phyloP scores from a whole-genome alignment of 768 basidiomycete species.

The Chalciporus sphaerocephalus region DNA sequence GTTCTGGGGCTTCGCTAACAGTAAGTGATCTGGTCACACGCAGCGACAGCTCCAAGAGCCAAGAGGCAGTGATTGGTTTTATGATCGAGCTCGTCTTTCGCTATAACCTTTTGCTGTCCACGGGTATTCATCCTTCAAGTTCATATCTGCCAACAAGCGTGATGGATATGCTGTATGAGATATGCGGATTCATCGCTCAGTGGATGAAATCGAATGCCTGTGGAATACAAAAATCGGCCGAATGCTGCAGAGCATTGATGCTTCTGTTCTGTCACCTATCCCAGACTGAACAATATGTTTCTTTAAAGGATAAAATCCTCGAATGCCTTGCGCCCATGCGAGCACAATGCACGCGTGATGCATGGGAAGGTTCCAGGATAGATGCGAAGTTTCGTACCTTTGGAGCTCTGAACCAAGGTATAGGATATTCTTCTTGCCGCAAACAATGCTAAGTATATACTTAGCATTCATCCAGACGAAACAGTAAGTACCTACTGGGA shows the following conservation, averaged over 20 bases:
- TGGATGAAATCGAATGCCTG: constrained; percentile 22
- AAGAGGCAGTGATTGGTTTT: constrained; percentile 19
- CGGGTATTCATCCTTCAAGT: constrained; percentile 6
- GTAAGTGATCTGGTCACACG: constrained; percentile 1
- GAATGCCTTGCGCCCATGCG: constrained; percentile 15
- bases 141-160: constrained; percentile 16
- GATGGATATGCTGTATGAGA: constrained; percentile 16
- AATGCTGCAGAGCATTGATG: constrained; percentile 29
- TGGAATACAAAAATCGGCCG: constrained; percentile 26
- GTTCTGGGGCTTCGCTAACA: constrained; percentile 1
- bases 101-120: constrained; percentile 19
- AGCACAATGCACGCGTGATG: constrained; percentile 13
- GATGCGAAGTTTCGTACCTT: constrained; percentile 11
- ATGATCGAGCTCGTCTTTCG: constrained; percentile 24
- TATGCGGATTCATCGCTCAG: constrained; percentile 18
- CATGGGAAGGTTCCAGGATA: constrained; percentile 18
- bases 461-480: constrained; percentile 15
- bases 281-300: constrained; percentile 15
- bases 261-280: constrained; percentile 24
- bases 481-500: constrained; percentile 10
- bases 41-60: background rate
- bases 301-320: constrained; percentile 15
- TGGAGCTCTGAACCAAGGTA: constrained; percentile 20
- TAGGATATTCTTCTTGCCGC: background rate
- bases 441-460: constrained; percentile 1